Evolutionary conservation across 306 rosid species (phyloP), one percentile per base, ranked within the genome.

Genomic region (Lotus japonicus): DNA sequence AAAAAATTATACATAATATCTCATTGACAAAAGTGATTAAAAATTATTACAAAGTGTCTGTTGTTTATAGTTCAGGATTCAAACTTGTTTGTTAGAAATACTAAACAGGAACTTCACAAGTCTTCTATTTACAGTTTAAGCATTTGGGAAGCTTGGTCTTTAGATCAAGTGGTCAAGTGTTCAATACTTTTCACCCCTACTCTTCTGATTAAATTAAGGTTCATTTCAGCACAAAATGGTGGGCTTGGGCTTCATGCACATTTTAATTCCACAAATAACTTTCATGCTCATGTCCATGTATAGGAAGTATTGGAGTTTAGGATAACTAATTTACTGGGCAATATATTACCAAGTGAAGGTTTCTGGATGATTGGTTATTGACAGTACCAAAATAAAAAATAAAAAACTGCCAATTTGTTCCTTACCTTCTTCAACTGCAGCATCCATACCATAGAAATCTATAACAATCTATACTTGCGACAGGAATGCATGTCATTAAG

Each of bases 401-500:
- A 21, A 21, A 21, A 21, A 21, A 21, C 26, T 21, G 26, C 26
- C 1, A 21, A 3, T 21, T 21, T 10, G 59, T 18, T 75, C 75
- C 57, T 14, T n/a, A 38, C 42, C 38, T 66, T 50, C 38, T 66
- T 75, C 66, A 36, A 26, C 13, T 9, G 16, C 50, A 39, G 76
- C 38, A 53, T 62, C 67, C 45, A 50, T 61, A 19, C 31, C 45
- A 61, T 6, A 46, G 67, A 61, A 61, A 55, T 57, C 36, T 23
- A 53, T 45, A 66, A 44, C 75, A 52, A 48, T 36, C 53, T 66
- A 68, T 19, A 28, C 43, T 60, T 28, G 71, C 14, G 69, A 52
- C 45, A 49, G 58, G 58, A 51, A 44, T 28, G 33, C 26, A 7
- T 44, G n/a, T 26, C 19, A 58, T 13, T 50, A 17, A 21, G 28